phyloP scores from a whole-genome alignment of 257 asterid species.

The Penstemon davidsonii region DNA sequence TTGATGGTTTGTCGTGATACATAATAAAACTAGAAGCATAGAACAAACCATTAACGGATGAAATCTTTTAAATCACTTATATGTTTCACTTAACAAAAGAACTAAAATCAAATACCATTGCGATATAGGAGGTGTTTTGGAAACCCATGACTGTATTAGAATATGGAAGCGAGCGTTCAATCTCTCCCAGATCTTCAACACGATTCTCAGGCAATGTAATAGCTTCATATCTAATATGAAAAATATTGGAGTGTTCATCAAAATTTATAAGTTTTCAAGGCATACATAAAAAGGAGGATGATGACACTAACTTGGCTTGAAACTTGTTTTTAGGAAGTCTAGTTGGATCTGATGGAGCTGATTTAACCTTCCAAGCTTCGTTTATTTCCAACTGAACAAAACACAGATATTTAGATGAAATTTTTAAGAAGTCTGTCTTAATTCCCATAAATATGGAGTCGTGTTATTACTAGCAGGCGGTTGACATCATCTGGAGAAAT shows the following conservation, averaged over 20 bases:
- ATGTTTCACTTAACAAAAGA: slow-evolving; percentile 9
- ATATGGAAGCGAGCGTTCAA: slow-evolving; percentile 48
- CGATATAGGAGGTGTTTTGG: slow-evolving; percentile 59
- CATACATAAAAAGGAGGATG: slow-evolving; percentile 10
- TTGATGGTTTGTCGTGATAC: not conserved
- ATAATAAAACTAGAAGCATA: not conserved
- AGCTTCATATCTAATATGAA: slow-evolving; percentile 48
- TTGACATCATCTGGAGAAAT: slow-evolving; percentile 71
- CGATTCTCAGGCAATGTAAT: slow-evolving; percentile 61
- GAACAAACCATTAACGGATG: too few relatives aligned
- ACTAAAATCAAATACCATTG: slow-evolving; percentile 53
- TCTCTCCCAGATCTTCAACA: slow-evolving; percentile 60
- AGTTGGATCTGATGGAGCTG: slow-evolving; percentile 61
- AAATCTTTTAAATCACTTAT: slow-evolving; percentile 10
- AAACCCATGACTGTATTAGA: slow-evolving; percentile 54
- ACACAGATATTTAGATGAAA: slow-evolving; percentile 2
- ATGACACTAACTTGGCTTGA: slow-evolving; percentile 70
- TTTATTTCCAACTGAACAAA: slow-evolving; percentile 71
- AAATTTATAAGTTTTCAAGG: too few relatives aligned
- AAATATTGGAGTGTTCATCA: not conserved
- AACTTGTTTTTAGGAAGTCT: slow-evolving; percentile 64
- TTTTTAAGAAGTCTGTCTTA: slow-evolving; percentile 3
- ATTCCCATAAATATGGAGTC: not conserved
- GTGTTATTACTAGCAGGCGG: slow-evolving; percentile 71
- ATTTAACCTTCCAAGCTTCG: slow-evolving; percentile 86